Conservation (phyloP, 352 stramenopile species). For the Pythium brachiatum region DNA sequence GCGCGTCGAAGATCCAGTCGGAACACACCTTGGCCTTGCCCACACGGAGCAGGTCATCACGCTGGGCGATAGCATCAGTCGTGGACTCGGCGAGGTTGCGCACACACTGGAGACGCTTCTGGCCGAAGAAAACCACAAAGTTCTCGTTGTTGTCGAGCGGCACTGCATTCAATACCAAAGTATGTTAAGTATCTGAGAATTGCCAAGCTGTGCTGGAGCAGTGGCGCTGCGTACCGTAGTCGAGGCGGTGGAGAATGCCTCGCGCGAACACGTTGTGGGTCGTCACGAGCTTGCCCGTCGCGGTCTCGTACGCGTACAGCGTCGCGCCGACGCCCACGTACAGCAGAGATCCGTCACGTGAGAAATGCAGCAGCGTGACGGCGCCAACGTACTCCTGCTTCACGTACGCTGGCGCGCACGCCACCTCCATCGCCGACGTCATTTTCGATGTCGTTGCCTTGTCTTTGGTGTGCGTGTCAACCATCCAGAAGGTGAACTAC, state of each 20-base stretch:
- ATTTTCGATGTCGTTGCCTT: background rate
- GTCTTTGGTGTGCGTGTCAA: conserved; percentile 16
- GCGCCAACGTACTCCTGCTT: conserved; percentile 81
- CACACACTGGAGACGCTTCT: conserved; percentile 74
- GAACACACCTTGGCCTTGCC: conserved; percentile 59
- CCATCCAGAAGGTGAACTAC: conserved; percentile 17
- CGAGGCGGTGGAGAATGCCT: conserved; percentile 74
- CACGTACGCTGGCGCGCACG: conserved; percentile 13
- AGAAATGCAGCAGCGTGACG: conserved; percentile 83
- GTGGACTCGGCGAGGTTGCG: conserved; percentile 42
- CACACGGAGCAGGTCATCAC: conserved; percentile 26
- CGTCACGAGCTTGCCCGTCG: conserved; percentile 42
- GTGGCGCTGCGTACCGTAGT: conserved; percentile 35
- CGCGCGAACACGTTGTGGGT: conserved; percentile 47
- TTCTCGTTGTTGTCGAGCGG: conserved; percentile 12
- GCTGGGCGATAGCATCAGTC: conserved; percentile 13
- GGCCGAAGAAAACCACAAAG: conserved; percentile 66
- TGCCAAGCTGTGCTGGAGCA: background rate
- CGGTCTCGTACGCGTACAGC: conserved; percentile 63
- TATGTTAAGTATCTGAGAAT: background rate
- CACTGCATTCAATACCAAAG: conserved; percentile 5
- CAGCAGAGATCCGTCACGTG: conserved; percentile 56
- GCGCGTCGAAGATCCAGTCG: conserved; percentile 87
- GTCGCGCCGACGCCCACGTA: conserved; percentile 69
- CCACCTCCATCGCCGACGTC: background rate